Evolutionary conservation across 768 basidiomycete genomes (phyloP).

Genomic region (Termitomyces sp.): DNA sequence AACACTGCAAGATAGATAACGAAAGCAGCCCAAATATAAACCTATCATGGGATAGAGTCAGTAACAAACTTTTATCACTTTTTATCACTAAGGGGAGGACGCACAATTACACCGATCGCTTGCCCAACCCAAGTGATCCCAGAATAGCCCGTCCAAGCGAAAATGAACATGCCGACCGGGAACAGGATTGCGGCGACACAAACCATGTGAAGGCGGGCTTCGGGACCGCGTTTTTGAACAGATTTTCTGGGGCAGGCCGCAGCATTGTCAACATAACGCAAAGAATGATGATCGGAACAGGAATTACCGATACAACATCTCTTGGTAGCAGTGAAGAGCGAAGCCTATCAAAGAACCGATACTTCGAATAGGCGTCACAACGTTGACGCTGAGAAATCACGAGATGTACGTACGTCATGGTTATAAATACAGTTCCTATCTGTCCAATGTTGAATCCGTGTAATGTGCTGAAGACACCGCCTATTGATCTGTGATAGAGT

Average conservation of each 20-base stretch:
- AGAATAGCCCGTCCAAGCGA: slow-evolving; percentile 61
- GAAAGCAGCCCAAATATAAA: slow-evolving; percentile 49
- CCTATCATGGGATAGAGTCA: slow-evolving; percentile 21
- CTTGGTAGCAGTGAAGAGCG: slow-evolving; percentile 42
- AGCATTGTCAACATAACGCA: background rate
- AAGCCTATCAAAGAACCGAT: slow-evolving; percentile 54
- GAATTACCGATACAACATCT: slow-evolving; percentile 44
- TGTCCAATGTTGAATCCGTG: slow-evolving; percentile 60
- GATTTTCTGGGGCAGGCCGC: slow-evolving; percentile 23
- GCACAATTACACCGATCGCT: slow-evolving; percentile 46
- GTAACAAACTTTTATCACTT: too few relatives aligned
- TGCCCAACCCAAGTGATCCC: slow-evolving; percentile 59
- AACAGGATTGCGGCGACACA: slow-evolving; percentile 52
- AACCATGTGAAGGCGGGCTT: slow-evolving; percentile 59
- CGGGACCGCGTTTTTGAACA: slow-evolving; percentile 35
- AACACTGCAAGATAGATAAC: slow-evolving; percentile 59
- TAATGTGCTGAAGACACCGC: slow-evolving; percentile 50
- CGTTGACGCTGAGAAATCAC: background rate
- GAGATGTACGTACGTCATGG: slow-evolving; percentile 40
- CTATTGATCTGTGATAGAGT: slow-evolving; percentile 43
- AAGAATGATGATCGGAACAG: background rate
- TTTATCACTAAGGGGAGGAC: background rate
- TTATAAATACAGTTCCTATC: slow-evolving; percentile 56
- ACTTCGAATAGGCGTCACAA: background rate
- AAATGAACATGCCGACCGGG: slow-evolving; percentile 66